phyloP scores from a whole-genome alignment of 1,284 basidiomycete species.

The Ustilago bromivora region DNA sequence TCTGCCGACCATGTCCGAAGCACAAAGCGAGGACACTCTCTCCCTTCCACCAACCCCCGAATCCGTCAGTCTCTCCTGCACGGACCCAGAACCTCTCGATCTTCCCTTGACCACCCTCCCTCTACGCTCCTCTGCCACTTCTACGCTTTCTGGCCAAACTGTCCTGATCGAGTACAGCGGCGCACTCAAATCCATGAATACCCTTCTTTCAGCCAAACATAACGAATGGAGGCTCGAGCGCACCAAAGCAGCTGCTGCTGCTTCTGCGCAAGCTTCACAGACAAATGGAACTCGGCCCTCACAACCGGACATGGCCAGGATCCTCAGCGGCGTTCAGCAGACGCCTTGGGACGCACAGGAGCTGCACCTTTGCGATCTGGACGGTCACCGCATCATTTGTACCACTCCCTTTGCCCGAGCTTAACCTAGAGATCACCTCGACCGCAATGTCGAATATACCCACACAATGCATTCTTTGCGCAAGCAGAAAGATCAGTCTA shows the following conservation, averaged over 20 bases:
- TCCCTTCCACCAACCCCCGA: slow-evolving; percentile 27
- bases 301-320: slow-evolving; percentile 12
- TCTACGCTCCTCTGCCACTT: slow-evolving; percentile 11
- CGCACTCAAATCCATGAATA: slow-evolving; percentile 34
- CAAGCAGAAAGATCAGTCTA: background rate
- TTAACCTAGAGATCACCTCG: slow-evolving; percentile 10
- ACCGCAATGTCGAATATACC: slow-evolving; percentile 26
- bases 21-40: background rate
- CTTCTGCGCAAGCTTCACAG: slow-evolving; percentile 2
- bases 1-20: slow-evolving; percentile 26
- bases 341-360: slow-evolving; percentile 50
- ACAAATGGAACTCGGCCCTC: slow-evolving; percentile 1
- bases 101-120: slow-evolving; percentile 23
- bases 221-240: slow-evolving; percentile 37
- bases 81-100: slow-evolving; percentile 23
- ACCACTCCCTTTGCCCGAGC: slow-evolving; percentile 37
- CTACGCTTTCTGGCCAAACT: slow-evolving; percentile 20
- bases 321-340: slow-evolving; percentile 37
- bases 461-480: slow-evolving; percentile 29
- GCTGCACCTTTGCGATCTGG: slow-evolving; percentile 44
- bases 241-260: slow-evolving; percentile 13
- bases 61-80: slow-evolving; percentile 18
- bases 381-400: slow-evolving; percentile 49
- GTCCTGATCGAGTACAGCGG: slow-evolving; percentile 37
- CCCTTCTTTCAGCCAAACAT: slow-evolving; percentile 27